Conservation (phyloP, 805 yeast genomes). For the Blastobotrys mokoenaii region DNA sequence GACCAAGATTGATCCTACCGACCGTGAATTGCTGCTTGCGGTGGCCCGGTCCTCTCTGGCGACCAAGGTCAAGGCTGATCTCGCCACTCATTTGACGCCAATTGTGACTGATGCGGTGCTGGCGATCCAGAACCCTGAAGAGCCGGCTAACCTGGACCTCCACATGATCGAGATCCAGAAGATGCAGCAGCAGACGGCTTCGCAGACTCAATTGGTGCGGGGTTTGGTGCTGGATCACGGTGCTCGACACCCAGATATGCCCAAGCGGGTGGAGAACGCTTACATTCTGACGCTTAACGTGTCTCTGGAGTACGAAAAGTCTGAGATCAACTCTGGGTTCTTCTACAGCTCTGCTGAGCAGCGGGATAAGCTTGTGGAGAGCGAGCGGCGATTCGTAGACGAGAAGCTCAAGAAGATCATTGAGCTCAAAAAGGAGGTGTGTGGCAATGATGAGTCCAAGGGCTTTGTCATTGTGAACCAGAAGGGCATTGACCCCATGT, state of each 20-base stretch:
- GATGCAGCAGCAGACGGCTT: constrained; percentile 88
- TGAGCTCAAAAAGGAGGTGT: constrained; percentile 86
- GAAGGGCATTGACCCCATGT: constrained; percentile 98
- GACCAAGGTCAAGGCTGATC: constrained; percentile 74
- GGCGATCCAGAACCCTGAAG: constrained; percentile 49
- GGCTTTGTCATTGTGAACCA: constrained; percentile 94
- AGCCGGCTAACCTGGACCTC: constrained; percentile 52
- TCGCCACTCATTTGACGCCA: constrained; percentile 78
- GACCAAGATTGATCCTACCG: constrained; percentile 37
- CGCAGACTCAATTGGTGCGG: constrained; percentile 71
- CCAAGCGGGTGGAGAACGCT: constrained; percentile 76
- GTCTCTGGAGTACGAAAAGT: constrained; percentile 91
- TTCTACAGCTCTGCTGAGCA: constrained; percentile 93
- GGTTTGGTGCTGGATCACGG: constrained; percentile 97
- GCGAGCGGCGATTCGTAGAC: constrained; percentile 91
- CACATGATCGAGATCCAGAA: constrained; percentile 98
- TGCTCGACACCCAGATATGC: constrained; percentile 99
- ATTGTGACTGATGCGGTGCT: constrained; percentile 95
- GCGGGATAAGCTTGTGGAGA: constrained; percentile 86
- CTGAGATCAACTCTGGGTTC: constrained; percentile 94
- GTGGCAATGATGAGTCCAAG: constrained; percentile 51
- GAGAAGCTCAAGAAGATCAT: constrained; percentile 85
- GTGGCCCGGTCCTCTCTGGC: constrained; percentile 85
- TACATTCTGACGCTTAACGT: constrained; percentile 82
- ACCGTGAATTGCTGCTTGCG: constrained; percentile 81